A percentile compares a stretch with the other conserved stretches of the same genome.
These are phyloP conservation scores for Talaromyces borbonicus DNA, from an alignment of 495 filamentous ascomycete species.

Conservation along the genomic window DNA sequence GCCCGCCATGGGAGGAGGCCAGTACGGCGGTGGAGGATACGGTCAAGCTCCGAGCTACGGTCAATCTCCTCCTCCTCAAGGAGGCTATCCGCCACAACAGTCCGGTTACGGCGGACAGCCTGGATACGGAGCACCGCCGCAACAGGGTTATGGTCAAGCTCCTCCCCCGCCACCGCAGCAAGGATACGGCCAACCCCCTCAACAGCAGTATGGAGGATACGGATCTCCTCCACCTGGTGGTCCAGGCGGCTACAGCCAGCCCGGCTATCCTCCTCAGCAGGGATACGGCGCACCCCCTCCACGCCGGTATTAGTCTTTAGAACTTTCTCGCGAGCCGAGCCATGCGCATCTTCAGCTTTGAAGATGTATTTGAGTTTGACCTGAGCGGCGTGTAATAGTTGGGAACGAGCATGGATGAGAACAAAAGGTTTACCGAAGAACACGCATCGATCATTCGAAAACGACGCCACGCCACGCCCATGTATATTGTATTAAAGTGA, in stretches of 20 bases:
- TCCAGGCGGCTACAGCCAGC: not conserved
- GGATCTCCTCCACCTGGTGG: constrained; percentile 4
- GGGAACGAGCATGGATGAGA: no score
- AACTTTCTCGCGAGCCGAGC: not conserved
- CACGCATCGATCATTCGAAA: no score
- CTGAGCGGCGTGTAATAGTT: no score
- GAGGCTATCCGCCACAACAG: constrained; percentile 11
- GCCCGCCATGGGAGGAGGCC: constrained; percentile 14
- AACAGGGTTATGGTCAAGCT: constrained; percentile 11
- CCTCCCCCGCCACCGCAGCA: constrained; percentile 12
- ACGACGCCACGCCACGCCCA: no score
- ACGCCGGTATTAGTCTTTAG: not conserved
- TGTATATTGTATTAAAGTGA: no score
- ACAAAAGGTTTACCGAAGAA: no score
- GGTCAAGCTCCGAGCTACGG: constrained; percentile 1
- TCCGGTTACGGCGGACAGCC: constrained; percentile 11
- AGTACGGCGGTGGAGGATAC: constrained; percentile 3
- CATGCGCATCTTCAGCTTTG: no score
- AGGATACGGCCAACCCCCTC: constrained; percentile 17
- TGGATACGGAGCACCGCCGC: constrained; percentile 19
- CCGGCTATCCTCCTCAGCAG: constrained; percentile 13
- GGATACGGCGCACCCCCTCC: constrained; percentile 8
- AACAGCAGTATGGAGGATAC: constrained; percentile 12
- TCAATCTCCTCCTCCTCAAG: not conserved
- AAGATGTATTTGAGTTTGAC: no score